phyloP scores from a whole-genome alignment of 306 rosid genomes.

The Quercus robur region DNA sequence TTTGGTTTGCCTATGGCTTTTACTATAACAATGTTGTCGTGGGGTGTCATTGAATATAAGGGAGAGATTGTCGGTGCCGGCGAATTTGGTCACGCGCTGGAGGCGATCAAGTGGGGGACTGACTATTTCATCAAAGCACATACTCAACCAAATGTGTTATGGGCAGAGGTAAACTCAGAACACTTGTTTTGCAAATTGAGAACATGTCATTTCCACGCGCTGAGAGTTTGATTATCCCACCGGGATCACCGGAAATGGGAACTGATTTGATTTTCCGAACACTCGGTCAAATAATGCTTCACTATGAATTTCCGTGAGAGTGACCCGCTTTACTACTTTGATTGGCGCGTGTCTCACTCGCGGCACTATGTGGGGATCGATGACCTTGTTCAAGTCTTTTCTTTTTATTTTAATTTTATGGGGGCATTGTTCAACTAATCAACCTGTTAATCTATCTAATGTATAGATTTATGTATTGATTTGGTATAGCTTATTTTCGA shows the following conservation, averaged over 20 bases:
- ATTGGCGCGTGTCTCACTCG: constrained; percentile 33
- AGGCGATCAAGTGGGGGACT: constrained; percentile 92
- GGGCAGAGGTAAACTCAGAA: constrained; percentile 54
- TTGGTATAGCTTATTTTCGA: too few relatives aligned
- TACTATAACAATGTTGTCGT: constrained; percentile 74
- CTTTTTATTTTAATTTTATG: too few relatives aligned
- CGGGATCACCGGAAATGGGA: constrained; percentile 4
- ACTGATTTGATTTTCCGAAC: constrained; percentile 6
- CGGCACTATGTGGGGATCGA: constrained; percentile 2
- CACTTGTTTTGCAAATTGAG: background rate
- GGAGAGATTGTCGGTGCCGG: constrained; percentile 43
- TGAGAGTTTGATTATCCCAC: background rate
- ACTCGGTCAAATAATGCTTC: background rate
- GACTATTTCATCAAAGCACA: constrained; percentile 91
- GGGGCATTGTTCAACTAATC: background rate
- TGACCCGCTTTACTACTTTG: background rate
- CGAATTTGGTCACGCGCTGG: constrained; percentile 66
- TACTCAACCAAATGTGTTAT: constrained; percentile 61
- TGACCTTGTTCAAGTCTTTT: background rate
- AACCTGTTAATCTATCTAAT: background rate
- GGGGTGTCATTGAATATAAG: constrained; percentile 70
- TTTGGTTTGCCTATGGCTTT: constrained; percentile 91
- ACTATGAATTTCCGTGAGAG: background rate
- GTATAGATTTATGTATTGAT: too few relatives aligned
- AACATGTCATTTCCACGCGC: constrained; percentile 13